phyloP scores from a whole-genome alignment of 139 green algal species.

The Monoraphidium neglectum region DNA sequence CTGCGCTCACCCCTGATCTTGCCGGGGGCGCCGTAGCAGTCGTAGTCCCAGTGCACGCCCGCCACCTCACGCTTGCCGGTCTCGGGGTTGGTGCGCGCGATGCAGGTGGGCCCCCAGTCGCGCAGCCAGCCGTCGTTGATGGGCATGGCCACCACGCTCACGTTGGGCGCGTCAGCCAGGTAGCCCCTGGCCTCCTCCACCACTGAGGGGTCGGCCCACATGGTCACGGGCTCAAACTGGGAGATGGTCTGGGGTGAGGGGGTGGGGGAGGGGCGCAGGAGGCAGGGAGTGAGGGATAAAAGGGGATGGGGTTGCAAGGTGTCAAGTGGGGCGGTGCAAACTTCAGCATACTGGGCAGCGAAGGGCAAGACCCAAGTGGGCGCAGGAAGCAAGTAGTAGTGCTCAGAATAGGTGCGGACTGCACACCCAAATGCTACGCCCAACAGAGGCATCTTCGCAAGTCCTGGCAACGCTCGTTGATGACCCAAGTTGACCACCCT shows the following conservation, averaged over 20 bases:
- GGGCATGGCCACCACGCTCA: conserved; percentile 41
- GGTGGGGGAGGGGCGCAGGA: no score
- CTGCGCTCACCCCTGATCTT: not conserved
- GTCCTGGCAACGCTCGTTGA: no score
- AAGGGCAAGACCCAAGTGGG: no score
- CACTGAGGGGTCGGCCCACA: conserved; percentile 60
- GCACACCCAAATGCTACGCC: no score
- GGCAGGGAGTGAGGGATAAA: no score
- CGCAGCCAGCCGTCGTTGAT: conserved; percentile 61
- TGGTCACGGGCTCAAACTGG: conserved; percentile 62
- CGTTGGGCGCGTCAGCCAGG: conserved; percentile 24
- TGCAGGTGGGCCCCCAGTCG: conserved; percentile 66
- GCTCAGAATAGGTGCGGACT: no score
- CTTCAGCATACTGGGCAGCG: not conserved
- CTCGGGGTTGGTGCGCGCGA: conserved; percentile 35
- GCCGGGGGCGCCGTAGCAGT: conserved; percentile 46
- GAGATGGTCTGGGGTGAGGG: conserved; percentile 51
- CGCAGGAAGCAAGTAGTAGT: no score
- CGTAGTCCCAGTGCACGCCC: conserved; percentile 66
- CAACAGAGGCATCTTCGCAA: no score
- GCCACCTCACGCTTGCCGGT: conserved; percentile 54
- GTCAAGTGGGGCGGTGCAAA: not conserved
- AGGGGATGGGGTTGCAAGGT: no score
- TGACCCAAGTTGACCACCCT: no score
- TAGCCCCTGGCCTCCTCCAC: conserved; percentile 27